These are phyloP conservation scores for Colletotrichum sp. DNA, from an alignment of 2,329 filamentous ascomycete species.

Conservation along the genomic window DNA sequence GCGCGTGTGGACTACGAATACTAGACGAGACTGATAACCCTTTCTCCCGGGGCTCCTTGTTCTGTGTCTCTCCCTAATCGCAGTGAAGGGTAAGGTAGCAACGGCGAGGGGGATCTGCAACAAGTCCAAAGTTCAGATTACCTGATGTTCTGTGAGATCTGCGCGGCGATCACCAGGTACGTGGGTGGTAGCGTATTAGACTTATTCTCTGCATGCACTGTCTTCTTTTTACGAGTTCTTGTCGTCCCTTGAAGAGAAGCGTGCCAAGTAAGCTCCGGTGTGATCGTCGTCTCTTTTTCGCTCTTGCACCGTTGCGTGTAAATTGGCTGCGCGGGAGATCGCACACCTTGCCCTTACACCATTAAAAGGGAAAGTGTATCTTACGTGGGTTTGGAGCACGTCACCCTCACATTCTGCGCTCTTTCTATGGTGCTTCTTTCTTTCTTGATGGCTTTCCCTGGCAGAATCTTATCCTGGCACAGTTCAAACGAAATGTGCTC, in stretches of 20 bases:
- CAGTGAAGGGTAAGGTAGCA: background rate
- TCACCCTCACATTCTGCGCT: background rate
- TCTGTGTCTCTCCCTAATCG: background rate
- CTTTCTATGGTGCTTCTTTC: background rate
- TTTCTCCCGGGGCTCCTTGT: background rate
- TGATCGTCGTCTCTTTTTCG: background rate
- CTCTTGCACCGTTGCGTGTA: background rate
- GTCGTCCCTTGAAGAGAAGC: background rate
- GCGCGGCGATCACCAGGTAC: constrained; percentile 6
- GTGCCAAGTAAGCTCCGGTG: background rate
- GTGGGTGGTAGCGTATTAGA: background rate
- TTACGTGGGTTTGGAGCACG: background rate
- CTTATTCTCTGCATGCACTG: background rate
- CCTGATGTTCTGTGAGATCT: constrained; percentile 16
- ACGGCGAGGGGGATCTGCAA: background rate
- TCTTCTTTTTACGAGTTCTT: background rate
- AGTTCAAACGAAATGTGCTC: background rate
- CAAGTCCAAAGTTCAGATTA: constrained; percentile 7
- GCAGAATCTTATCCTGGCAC: background rate
- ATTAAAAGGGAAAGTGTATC: background rate
- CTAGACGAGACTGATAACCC: background rate
- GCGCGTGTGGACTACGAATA: background rate
- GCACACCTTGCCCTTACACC: background rate
- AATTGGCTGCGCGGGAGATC: background rate
- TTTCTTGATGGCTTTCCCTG: background rate